Evolutionary conservation across 768 basidiomycete species (phyloP).

Genomic region (Mycena pura): DNA sequence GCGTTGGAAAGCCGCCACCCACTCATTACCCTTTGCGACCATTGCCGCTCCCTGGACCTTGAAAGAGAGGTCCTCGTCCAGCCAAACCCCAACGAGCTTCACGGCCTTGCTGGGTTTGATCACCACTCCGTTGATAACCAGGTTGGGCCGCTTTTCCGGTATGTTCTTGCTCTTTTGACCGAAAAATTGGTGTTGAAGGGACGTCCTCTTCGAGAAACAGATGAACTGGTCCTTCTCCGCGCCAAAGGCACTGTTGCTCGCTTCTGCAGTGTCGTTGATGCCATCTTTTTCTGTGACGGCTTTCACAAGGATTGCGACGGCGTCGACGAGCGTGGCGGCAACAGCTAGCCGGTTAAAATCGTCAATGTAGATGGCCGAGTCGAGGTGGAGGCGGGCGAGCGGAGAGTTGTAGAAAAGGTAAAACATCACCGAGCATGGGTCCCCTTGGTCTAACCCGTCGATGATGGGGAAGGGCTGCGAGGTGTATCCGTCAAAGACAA

Average conservation of each 20-base stretch:
- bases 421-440: no score
- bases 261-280: no score
- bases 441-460: no score
- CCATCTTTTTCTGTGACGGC: not conserved
- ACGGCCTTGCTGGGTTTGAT: not conserved
- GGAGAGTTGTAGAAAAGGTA: not conserved
- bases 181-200: not conserved
- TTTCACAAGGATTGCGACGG: not conserved
- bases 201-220: not conserved
- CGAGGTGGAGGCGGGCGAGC: not conserved
- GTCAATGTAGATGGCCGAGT: no score
- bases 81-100: not conserved
- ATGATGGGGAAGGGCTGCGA: no score
- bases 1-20: not conserved
- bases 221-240: not conserved
- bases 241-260: not conserved
- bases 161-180: not conserved
- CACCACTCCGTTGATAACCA: not conserved
- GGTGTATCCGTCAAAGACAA: no score
- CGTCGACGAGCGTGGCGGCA: not conserved
- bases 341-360: no score
- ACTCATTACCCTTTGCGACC: not conserved
- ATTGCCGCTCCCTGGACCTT: not conserved
- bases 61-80: not conserved
- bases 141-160: not conserved